Evolutionary conservation across 2,329 filamentous ascomycete species (phyloP), one percentile per base, ranked within the genome.

Genomic region (Arthrobotrys sphaeroides): DNA sequence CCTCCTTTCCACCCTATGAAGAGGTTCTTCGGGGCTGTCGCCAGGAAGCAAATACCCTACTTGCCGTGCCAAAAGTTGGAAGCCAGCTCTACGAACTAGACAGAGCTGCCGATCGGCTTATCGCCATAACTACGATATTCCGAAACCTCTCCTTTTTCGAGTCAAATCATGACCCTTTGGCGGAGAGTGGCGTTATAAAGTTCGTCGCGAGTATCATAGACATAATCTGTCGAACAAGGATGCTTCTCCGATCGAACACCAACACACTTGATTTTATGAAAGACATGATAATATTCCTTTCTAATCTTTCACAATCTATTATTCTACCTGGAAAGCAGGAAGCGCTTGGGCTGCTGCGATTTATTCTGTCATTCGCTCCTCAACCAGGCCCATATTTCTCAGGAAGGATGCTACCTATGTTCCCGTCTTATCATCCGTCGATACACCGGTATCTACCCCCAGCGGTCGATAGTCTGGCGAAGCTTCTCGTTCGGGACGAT

Each of bases 211-310:
- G 90, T 49, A 88, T 94, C 2, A 93, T 98, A 77, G 87, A 93
- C 73, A 92, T 95, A 78, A 86, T 98, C 12, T 95, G 94, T 28
- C 97, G 94, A 2, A 90, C 93, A 12, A 93, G 93, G 79, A 92
- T 94, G 86, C 87, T 98, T 28, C 84, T 98, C 43, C 89, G 93
- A 40, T 92, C 90, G 2, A 88, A 95, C 78, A 86, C 88, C 80
- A 97, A 97, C 82, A 95, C 91, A 0, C 85, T 97, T 78, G 95
- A 99, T 82, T 94, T 98, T 80, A 96, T 97, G 92, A 99, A 99
- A 83, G 95, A 99, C 82, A 85, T 93, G 28, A 88, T 98, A 70
- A 90, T 93, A 13, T 89, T 96, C 78, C 85, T 99, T 65, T 97
- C 94, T 68, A 98, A 99, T 82, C 88, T 96, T 53, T 90, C 93